Conservation (phyloP, 805 yeast genomes). For the Gaillardinia entomophila region DNA sequence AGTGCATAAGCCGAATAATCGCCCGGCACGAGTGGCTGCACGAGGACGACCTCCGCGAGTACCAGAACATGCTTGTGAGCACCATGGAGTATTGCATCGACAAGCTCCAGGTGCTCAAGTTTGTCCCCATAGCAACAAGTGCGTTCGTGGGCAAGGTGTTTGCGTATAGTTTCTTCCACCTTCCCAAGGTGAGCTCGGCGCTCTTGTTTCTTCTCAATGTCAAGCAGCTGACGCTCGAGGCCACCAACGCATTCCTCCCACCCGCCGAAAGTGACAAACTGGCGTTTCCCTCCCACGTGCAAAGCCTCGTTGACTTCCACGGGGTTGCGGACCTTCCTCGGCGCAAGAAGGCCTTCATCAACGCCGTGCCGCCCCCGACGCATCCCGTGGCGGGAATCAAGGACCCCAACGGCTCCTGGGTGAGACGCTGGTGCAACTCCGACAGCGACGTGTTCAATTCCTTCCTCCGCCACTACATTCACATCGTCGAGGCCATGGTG, state of each 20-base stretch:
- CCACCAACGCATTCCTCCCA: constrained; percentile 5
- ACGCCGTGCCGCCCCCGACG: constrained; percentile 34
- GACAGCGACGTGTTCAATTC: constrained; percentile 57
- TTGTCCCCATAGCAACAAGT: constrained; percentile 47
- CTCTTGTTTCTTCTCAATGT: constrained; percentile 52
- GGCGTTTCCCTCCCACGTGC: constrained; percentile 24
- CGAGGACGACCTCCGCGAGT: constrained; percentile 21
- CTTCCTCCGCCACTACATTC: constrained; percentile 54
- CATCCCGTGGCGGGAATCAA: constrained; percentile 44
- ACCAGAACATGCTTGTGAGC: constrained; percentile 33
- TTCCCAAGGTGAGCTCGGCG: constrained; percentile 53
- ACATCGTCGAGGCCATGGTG: constrained; percentile 8
- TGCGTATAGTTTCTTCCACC: constrained; percentile 54
- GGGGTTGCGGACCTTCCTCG: constrained; percentile 28
- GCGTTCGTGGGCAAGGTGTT: constrained; percentile 70
- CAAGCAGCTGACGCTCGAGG: constrained; percentile 40
- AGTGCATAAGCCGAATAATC: constrained; percentile 47
- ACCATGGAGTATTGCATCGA: constrained; percentile 51
- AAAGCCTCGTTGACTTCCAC: constrained; percentile 23
- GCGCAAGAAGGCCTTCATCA: constrained; percentile 20
- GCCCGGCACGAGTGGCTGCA: constrained; percentile 42
- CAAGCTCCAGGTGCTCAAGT: constrained; percentile 42
- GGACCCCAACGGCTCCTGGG: constrained; percentile 61
- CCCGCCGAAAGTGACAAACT: constrained; percentile 4
- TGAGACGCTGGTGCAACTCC: constrained; percentile 50